A percentile compares a stretch with the other conserved stretches of the same genome.
These are phyloP conservation scores for Hypoxylon sp. DNA, from an alignment of 2,329 filamentous ascomycete species.

Conservation along the genomic window DNA sequence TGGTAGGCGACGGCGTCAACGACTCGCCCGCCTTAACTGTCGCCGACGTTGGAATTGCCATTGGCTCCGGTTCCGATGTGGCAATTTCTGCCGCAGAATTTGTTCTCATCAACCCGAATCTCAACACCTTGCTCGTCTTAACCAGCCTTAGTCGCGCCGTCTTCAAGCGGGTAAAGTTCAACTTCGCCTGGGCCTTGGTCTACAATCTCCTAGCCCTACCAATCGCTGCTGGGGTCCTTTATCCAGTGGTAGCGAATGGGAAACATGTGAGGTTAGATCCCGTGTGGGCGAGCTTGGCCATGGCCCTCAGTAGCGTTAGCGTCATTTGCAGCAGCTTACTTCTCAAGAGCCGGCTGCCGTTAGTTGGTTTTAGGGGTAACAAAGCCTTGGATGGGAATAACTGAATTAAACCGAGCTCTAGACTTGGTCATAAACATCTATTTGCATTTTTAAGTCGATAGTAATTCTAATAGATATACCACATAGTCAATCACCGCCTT, in stretches of 20 bases:
- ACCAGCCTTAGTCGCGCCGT: slow-evolving; percentile 73
- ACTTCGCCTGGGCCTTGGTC: slow-evolving; percentile 86
- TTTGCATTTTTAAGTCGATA: background rate
- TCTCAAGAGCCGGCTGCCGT: slow-evolving; percentile 10
- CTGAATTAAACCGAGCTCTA: background rate
- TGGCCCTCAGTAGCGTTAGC: slow-evolving; percentile 90
- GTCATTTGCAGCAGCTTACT: slow-evolving; percentile 76
- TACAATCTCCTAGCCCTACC: slow-evolving; percentile 84
- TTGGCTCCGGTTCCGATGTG: slow-evolving; percentile 24
- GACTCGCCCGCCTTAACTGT: slow-evolving; percentile 25
- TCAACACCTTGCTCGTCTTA: slow-evolving; percentile 16
- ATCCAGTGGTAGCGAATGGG: slow-evolving; percentile 50
- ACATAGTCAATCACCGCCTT: too few species aligned
- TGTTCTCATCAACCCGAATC: slow-evolving; percentile 19
- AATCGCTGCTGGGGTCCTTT: slow-evolving; percentile 75
- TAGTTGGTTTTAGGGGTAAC: slow-evolving; percentile 12
- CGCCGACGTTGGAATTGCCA: slow-evolving; percentile 25
- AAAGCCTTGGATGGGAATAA: background rate
- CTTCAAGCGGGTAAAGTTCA: slow-evolving; percentile 82
- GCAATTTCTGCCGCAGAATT: slow-evolving; percentile 25
- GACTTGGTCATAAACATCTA: background rate
- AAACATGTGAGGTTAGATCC: slow-evolving; percentile 77
- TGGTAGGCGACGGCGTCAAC: slow-evolving; percentile 25
- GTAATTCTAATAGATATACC: background rate
- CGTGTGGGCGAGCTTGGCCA: slow-evolving; percentile 87